These are phyloP conservation scores for Paecilomyces variotii DNA, from an alignment of 2,329 filamentous ascomycete genomes.

Conservation along the genomic window DNA sequence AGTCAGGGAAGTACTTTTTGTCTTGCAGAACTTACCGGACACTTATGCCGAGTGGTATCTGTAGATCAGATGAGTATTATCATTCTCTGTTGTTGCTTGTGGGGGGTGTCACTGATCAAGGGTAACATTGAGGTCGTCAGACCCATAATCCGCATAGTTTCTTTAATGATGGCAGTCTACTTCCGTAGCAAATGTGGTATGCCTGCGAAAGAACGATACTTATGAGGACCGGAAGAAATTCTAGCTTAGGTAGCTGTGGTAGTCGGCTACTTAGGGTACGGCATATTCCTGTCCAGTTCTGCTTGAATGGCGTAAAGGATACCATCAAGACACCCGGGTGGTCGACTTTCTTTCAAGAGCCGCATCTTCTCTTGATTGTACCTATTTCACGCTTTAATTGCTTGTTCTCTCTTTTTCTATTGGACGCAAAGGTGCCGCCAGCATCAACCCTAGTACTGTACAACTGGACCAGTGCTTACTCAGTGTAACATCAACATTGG, in stretches of 20 bases:
- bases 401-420: neutral
- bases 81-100: neutral
- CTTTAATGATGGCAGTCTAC: constrained; percentile 1
- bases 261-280: neutral
- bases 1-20: constrained; percentile 15
- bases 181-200: neutral
- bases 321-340: neutral
- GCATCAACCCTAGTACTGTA: neutral
- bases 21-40: constrained; percentile 18
- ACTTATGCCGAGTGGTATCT: neutral
- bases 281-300: neutral
- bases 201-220: neutral
- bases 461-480: neutral
- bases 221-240: neutral
- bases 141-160: neutral
- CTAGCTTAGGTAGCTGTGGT: neutral
- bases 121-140: constrained; percentile 1
- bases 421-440: neutral
- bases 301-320: neutral
- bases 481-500: neutral
- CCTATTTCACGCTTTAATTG: neutral
- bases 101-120: neutral
- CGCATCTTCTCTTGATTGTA: neutral
- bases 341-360: neutral
- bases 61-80: neutral